Evolutionary conservation across 2,329 filamentous ascomycete genomes (phyloP), one percentile per base, ranked within the genome.

Genomic region (Curvularia eragrostidis): DNA sequence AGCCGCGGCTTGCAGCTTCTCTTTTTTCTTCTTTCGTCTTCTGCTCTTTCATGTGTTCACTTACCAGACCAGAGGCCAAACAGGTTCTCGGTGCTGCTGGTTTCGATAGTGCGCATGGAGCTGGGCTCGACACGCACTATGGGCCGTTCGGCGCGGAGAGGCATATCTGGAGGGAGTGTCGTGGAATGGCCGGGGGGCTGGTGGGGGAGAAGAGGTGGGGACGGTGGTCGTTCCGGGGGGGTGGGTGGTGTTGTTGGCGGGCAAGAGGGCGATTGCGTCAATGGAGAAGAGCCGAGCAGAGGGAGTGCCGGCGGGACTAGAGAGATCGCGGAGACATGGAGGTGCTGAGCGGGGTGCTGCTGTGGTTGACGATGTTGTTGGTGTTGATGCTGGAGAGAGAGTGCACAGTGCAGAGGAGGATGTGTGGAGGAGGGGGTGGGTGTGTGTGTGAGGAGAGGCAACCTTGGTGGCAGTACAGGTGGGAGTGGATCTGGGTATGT

Each of bases 1-100:
- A 39, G 42, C 42, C n/a, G 42, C 24, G 24, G 42, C 7, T 44
- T 18, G 24, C 15, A 28, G 42, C 18, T 2, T 46, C 24, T 15
- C n/a, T 3, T 5, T 36, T 15, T 32, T 10, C 10, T 42, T 48
- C 19, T n/a, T n/a, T n/a, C n/a, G n/a, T n/a, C n/a, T n/a, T n/a
- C n/a, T n/a, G n/a, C n/a, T 21, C 15, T 23, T 24, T 34, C 44
- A 36, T 23, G 28, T 18, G 53, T 49, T 57, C 44, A 84, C 91
- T 85, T 80, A 96, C 93, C 91, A 77, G 92, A 94, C 93, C 93
- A 97, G 87, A 98, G 96, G 82, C 91, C 93, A 80, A 95, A 96
- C 50, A 98, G 87, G 75, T 93, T 96, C 80, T 96, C 91, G 26
- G 91, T 89, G 77, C 96, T 96, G 67, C 89, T 86, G 1, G 94